Evolutionary conservation across 192 early-diverging fungal species (phyloP), one percentile per base, ranked within the genome.

Genomic region (Endogone sp.): DNA sequence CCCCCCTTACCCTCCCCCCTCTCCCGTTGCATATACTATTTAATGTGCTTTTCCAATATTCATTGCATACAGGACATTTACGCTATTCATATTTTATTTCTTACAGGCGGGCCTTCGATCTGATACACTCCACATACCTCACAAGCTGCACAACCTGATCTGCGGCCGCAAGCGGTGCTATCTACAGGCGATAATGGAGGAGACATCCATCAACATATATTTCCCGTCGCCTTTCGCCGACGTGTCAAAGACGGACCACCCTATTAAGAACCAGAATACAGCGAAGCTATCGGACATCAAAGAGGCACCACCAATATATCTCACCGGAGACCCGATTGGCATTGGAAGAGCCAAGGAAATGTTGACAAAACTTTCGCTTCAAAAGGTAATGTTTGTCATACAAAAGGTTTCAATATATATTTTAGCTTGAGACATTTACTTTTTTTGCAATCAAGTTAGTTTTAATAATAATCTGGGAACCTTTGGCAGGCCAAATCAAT

Each of bases 121-220:
- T 26, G 76, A 80, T 24, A 73, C 58, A 4, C 29, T 89, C 29
- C 60, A 79, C 79, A 60, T 75, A 67, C 74, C 74, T 31, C 66
- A 66, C 56, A 82, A 82, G 57, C 81, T 83, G 25, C 92, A 93
- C 61, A 82, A 89, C 55, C 77, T 94, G 60, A 78, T 94, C n/a
- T 84, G 87, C 26, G 92, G 91, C 31, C 79, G 84, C 37, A 91
- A 89, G 61, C 75, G 86, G 4, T 79, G 75, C 22, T 73, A 75
- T 16, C 66, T 94, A 20, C 81, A 88, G 58, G 71, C 81, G 3
- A 81, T 94, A 44, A 92, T 93, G 89, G 82, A 86, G 58, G 86
- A 86, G 59, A 88, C 84, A 21, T 30, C 75, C 60, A 90, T 88
- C 37, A 92, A 84, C 71, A 86, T 94, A 24, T 94, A 94, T 74